phyloP scores from a whole-genome alignment of 495 filamentous ascomycete species.

The Sordaria brevicollis region DNA sequence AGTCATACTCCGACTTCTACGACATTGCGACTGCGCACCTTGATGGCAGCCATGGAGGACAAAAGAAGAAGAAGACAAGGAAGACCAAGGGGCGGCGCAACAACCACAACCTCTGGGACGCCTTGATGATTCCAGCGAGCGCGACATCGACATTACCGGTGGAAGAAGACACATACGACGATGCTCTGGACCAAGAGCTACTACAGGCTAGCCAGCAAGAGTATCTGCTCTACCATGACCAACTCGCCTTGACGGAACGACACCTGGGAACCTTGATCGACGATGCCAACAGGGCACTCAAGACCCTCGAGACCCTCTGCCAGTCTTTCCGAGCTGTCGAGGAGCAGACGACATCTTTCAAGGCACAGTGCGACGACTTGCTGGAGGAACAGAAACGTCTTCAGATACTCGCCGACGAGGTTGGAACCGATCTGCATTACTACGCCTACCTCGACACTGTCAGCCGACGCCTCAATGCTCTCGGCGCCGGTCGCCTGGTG shows the following conservation, averaged over 20 bases:
- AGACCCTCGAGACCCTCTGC: constrained; percentile 63
- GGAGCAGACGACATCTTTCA: constrained; percentile 80
- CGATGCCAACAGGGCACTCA: constrained; percentile 62
- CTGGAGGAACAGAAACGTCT: constrained; percentile 68
- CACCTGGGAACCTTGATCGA: constrained; percentile 73
- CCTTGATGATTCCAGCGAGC: constrained; percentile 34
- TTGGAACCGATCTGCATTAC: constrained; percentile 78
- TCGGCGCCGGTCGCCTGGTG: constrained; percentile 74
- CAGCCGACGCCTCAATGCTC: constrained; percentile 81
- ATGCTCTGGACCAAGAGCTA: constrained; percentile 52
- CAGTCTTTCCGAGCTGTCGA: constrained; percentile 80
- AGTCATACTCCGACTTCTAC: constrained; percentile 69
- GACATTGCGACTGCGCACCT: constrained; percentile 48
- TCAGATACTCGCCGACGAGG: constrained; percentile 63
- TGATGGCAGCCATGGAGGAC: constrained; percentile 35
- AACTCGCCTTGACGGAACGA: constrained; percentile 65
- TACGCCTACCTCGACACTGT: constrained; percentile 88
- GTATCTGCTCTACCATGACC: constrained; percentile 72
- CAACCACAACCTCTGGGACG: constrained; percentile 27
- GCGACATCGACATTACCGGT: constrained; percentile 44
- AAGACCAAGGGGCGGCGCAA: constrained; percentile 29
- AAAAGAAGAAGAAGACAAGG: constrained; percentile 28
- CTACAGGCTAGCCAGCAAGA: constrained; percentile 74
- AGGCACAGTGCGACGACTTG: constrained; percentile 80
- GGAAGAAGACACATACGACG: constrained; percentile 50